A percentile compares a stretch with the other conserved stretches of the same genome.
phyloP scores from a whole-genome alignment of 2,329 filamentous ascomycete species.

The Aspergillus nomiae region DNA sequence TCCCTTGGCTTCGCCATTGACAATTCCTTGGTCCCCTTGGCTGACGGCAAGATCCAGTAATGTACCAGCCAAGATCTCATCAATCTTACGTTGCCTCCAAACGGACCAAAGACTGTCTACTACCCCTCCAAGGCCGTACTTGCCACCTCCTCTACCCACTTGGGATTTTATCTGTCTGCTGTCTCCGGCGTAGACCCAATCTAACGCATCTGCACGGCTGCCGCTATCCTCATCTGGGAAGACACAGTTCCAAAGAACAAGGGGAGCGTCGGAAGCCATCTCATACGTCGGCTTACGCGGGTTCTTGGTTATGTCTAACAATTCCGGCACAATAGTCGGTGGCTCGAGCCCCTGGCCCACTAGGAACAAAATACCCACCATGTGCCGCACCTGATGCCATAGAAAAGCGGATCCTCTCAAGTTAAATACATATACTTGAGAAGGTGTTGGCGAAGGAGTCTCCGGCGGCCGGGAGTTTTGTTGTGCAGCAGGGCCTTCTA shows the following conservation, averaged over 20 bases:
- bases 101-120: slow-evolving; percentile 76
- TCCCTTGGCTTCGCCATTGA: slow-evolving; percentile 27
- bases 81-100: slow-evolving; percentile 85
- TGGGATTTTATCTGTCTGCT: slow-evolving; percentile 45
- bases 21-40: slow-evolving; percentile 39
- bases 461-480: slow-evolving; percentile 19
- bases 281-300: slow-evolving; percentile 82
- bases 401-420: slow-evolving; percentile 90
- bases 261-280: slow-evolving; percentile 85
- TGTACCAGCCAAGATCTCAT: slow-evolving; percentile 78
- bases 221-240: slow-evolving; percentile 65
- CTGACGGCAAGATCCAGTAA: slow-evolving; percentile 66
- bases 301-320: slow-evolving; percentile 72
- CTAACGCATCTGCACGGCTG: slow-evolving; percentile 60
- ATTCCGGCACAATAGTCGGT: slow-evolving; percentile 69
- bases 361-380: slow-evolving; percentile 89
- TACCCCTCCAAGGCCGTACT: slow-evolving; percentile 67
- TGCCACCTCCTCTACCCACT: slow-evolving; percentile 54
- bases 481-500: slow-evolving; percentile 20
- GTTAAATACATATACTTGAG: slow-evolving; percentile 82
- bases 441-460: slow-evolving; percentile 36
- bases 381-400: slow-evolving; percentile 97
- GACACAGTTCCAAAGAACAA: slow-evolving; percentile 95
- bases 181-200: slow-evolving; percentile 81
- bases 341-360: slow-evolving; percentile 85